phyloP scores from a whole-genome alignment of 1,139 yeast genomes.

The Lodderomyces parapsilosis region DNA sequence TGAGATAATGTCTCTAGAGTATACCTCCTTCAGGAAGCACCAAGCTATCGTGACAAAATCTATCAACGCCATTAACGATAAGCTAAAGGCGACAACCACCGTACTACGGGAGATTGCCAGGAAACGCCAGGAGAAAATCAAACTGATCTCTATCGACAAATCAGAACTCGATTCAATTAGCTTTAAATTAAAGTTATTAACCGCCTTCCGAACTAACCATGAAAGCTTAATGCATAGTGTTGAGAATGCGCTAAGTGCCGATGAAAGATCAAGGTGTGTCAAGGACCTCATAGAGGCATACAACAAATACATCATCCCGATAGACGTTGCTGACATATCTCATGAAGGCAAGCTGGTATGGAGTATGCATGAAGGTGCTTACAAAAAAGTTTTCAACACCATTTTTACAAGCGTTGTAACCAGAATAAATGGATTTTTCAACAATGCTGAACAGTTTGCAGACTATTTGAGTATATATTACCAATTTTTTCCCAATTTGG shows the following conservation, averaged over 20 bases:
- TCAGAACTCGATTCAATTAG: conserved; percentile 41
- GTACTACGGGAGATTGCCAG: conserved; percentile 74
- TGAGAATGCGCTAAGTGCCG: conserved; percentile 21
- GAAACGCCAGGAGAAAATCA: conserved; percentile 71
- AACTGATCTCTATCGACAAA: conserved; percentile 59
- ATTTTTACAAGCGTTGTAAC: conserved; percentile 23
- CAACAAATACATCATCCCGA: conserved; percentile 26
- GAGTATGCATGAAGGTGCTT: conserved; percentile 30
- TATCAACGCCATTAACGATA: conserved; percentile 30
- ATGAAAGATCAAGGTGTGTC: conserved; percentile 16
- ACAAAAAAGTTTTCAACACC: conserved; percentile 21
- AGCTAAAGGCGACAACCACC: conserved; percentile 37
- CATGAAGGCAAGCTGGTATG: conserved; percentile 34
- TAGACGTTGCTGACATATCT: conserved; percentile 34
- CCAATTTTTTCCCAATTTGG: conserved; percentile 13
- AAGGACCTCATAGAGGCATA: conserved; percentile 31
- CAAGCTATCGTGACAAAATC: conserved; percentile 19
- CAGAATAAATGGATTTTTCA: conserved; percentile 27
- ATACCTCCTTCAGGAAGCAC: conserved; percentile 22
- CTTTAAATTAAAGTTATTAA: conserved; percentile 46
- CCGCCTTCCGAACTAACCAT: conserved; percentile 53
- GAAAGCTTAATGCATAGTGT: conserved; percentile 50
- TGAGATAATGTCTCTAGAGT: conserved; percentile 27
- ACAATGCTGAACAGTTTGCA: conserved; percentile 25
- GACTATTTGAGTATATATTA: conserved; percentile 32